Percentiles rank a stretch among this genome's conserved stretches.
Conservation (phyloP, 352 stramenopile species). For the Phytophthora idaei region DNA sequence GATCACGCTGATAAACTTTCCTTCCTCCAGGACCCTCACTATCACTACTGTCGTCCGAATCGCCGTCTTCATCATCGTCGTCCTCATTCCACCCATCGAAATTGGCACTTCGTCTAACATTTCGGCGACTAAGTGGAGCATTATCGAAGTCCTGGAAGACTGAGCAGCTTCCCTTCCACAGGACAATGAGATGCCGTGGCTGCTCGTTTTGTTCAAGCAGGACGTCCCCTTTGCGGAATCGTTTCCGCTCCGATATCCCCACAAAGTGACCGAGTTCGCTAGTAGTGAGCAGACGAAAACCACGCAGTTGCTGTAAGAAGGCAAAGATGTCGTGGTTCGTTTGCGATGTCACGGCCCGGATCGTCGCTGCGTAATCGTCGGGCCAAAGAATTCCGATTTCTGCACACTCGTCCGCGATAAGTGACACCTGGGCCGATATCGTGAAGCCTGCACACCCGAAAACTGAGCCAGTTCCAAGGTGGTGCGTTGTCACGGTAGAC, state of each 20-base stretch:
- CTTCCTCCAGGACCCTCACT: not conserved
- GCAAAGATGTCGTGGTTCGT: conserved; percentile 70
- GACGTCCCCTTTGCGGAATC: conserved; percentile 69
- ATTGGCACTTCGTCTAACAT: conserved; percentile 19
- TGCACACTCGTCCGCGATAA: conserved; percentile 71
- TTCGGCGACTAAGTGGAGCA: conserved; percentile 43
- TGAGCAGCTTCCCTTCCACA: conserved; percentile 70
- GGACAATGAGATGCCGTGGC: conserved; percentile 53
- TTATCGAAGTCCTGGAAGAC: conserved; percentile 72
- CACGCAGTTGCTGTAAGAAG: conserved; percentile 72
- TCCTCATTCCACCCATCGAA: conserved; percentile 24
- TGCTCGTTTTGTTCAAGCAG: conserved; percentile 70
- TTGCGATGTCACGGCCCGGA: conserved; percentile 59
- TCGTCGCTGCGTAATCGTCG: conserved; percentile 56
- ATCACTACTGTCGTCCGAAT: conserved; percentile 12
- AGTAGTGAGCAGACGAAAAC: conserved; percentile 62
- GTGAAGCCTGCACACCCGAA: conserved; percentile 67
- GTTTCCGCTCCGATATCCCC: conserved; percentile 72
- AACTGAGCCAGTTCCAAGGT: conserved; percentile 56
- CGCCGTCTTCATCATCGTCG: conserved; percentile 11
- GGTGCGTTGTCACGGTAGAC: conserved; percentile 69
- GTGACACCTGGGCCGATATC: conserved; percentile 47
- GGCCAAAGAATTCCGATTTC: conserved; percentile 76
- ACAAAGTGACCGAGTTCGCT: conserved; percentile 74
- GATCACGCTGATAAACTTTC: conserved; percentile 2